These are phyloP conservation scores for Incumbomyces delicatus DNA, from an alignment of 2,329 filamentous ascomycete species.

Conservation along the genomic window DNA sequence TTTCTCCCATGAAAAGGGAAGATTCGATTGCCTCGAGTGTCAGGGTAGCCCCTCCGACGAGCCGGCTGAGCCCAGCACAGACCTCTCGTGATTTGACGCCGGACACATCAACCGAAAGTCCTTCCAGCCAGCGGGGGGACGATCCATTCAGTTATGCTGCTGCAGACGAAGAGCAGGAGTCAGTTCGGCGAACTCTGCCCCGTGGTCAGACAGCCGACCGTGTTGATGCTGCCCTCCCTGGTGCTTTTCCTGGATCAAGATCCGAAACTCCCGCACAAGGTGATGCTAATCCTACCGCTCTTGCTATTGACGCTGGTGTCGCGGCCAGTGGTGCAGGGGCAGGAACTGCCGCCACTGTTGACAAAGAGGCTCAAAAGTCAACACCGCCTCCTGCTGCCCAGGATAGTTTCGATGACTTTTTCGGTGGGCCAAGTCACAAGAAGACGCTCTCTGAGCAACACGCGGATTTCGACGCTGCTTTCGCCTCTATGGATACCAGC, in stretches of 20 bases:
- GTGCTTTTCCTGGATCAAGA: conserved; percentile 44
- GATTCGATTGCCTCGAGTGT: conserved; percentile 69
- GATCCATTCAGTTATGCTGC: conserved; percentile 17
- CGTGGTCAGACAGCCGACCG: conserved; percentile 10
- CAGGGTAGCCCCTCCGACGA: conserved; percentile 63
- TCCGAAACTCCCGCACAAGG: conserved; percentile 22
- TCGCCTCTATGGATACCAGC: conserved; percentile 37
- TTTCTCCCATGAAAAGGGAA: conserved; percentile 43
- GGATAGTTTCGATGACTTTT: conserved; percentile 36
- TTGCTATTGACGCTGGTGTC: conserved; percentile 10
- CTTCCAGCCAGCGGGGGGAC: conserved; percentile 11
- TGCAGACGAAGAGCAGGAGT: conserved; percentile 21
- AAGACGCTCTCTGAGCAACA: conserved; percentile 37
- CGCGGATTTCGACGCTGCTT: conserved; percentile 39
- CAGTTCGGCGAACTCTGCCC: conserved; percentile 15
- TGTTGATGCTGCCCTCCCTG: conserved; percentile 31
- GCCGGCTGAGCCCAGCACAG: conserved; percentile 49
- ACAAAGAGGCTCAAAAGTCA: conserved; percentile 8
- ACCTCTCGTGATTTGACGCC: conserved; percentile 37
- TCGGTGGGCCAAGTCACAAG: conserved; percentile 34
- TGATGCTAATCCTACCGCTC: conserved; percentile 1
- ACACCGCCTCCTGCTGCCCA: conserved; percentile 25
- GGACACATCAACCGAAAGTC: conserved; percentile 26
- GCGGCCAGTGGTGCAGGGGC: conserved; percentile 10
- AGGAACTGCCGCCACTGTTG: neutral